phyloP scores from a whole-genome alignment of 257 asterid genomes.

The Striga asiatica region DNA sequence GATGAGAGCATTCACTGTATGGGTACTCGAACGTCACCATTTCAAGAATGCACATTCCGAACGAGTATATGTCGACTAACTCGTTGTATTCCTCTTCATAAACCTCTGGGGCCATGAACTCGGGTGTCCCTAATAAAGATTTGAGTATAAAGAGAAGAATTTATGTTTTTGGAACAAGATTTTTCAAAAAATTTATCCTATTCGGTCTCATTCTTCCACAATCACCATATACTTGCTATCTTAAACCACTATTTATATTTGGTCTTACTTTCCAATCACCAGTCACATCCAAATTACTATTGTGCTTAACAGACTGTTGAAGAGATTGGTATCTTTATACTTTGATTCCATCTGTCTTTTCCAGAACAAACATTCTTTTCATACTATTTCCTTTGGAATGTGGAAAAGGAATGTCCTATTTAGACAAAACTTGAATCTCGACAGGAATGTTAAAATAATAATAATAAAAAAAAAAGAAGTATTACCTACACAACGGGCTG shows the following conservation, averaged over 20 bases:
- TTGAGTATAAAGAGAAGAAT: neutral
- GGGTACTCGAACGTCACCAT: slow-evolving; percentile 75
- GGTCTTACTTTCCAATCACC: neutral
- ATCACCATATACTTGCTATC: no score
- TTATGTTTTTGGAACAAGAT: no score
- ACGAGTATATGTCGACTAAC: slow-evolving; percentile 57
- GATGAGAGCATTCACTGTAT: slow-evolving; percentile 58
- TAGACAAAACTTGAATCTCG: no score
- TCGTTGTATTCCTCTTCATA: slow-evolving; percentile 68
- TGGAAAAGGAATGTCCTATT: no score
- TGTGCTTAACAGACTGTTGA: no score
- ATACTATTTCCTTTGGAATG: neutral
- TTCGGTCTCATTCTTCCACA: no score
- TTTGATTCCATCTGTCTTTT: no score
- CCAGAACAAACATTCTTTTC: no score
- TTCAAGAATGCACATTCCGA: slow-evolving; percentile 73
- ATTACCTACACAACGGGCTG: slow-evolving; percentile 62
- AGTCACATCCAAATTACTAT: no score
- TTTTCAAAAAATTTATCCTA: no score
- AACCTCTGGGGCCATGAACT: slow-evolving; percentile 78
- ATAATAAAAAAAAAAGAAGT: neutral
- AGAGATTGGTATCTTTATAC: no score
- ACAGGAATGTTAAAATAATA: no score
- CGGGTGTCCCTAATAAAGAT: slow-evolving; percentile 50
- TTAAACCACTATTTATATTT: neutral